Conservation (phyloP, 2,329 filamentous ascomycete species). For the Escovopsis sp. region DNA sequence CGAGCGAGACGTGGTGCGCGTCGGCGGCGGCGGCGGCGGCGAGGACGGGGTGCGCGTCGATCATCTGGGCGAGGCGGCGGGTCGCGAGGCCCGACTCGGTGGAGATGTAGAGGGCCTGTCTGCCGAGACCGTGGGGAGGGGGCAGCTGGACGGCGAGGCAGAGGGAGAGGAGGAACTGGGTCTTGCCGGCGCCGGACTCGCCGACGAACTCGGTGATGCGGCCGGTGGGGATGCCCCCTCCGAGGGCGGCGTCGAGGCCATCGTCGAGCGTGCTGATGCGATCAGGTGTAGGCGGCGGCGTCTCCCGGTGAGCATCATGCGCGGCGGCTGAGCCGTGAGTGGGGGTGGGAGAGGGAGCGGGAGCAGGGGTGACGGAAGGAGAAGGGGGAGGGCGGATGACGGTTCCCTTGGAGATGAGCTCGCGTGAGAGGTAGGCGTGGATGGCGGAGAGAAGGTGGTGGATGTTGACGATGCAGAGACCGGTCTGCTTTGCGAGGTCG, state of each 20-base stretch:
- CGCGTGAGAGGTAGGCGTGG: conserved; percentile 49
- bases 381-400: conserved; percentile 6
- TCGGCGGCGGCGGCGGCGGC: conserved; percentile 11
- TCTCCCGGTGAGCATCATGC: no score
- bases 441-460: conserved; percentile 57
- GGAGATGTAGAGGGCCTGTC: conserved; percentile 79
- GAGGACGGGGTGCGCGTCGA: conserved; percentile 51
- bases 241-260: conserved; percentile 52
- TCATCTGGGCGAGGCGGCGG: conserved; percentile 64
- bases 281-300: neutral
- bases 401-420: conserved; percentile 27
- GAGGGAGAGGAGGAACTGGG: conserved; percentile 76
- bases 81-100: conserved; percentile 82
- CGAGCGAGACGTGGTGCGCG: conserved; percentile 42
- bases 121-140: conserved; percentile 52
- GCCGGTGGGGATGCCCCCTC: conserved; percentile 67
- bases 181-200: conserved; percentile 90
- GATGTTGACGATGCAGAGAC: conserved; percentile 66
- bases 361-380: neutral
- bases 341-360: neutral
- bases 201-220: conserved; percentile 82
- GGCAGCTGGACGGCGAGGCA: conserved; percentile 76
- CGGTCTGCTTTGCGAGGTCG: conserved; percentile 75
- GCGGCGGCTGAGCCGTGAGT: conserved; percentile 7
- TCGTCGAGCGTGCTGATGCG: conserved; percentile 71